phyloP scores from a whole-genome alignment of 2,329 filamentous ascomycete genomes.

The Pyrenochaeta sp. region DNA sequence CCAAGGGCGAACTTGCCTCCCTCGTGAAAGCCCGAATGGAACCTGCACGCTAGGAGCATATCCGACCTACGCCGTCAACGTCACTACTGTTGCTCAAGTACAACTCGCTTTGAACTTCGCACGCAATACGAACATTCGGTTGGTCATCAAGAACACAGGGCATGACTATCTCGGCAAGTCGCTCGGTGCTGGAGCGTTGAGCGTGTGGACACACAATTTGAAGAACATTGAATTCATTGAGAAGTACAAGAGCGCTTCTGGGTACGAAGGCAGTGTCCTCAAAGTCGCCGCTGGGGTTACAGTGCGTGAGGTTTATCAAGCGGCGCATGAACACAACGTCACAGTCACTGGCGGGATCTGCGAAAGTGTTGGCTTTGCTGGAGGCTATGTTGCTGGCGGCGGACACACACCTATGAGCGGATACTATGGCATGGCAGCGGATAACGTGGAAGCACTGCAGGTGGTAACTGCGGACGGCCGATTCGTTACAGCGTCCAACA shows the following conservation, averaged over 20 bases:
- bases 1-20: constrained; percentile 17
- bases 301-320: constrained; percentile 28
- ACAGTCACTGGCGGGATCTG: constrained; percentile 33
- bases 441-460: constrained; percentile 32
- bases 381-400: constrained; percentile 48
- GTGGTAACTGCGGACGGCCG: constrained; percentile 33
- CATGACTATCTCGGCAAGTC: constrained; percentile 40
- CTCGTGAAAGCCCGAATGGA: constrained; percentile 5
- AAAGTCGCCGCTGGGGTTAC: constrained; percentile 39
- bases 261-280: constrained; percentile 28
- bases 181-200: constrained; percentile 21
- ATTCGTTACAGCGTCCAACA: constrained; percentile 27
- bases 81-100: constrained; percentile 13
- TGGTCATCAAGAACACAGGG: constrained; percentile 41
- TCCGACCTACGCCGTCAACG: constrained; percentile 17
- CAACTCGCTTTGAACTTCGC: constrained; percentile 33
- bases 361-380: constrained; percentile 57
- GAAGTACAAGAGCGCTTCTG: constrained; percentile 9
- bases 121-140: constrained; percentile 30
- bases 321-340: constrained; percentile 24
- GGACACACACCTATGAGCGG: constrained; percentile 62
- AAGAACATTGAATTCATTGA: constrained; percentile 27
- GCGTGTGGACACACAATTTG: constrained; percentile 32
- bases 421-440: constrained; percentile 47
- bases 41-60: constrained; percentile 18